phyloP scores from a whole-genome alignment of 2,329 filamentous ascomycete species.

The Zopfia rhizophila region DNA sequence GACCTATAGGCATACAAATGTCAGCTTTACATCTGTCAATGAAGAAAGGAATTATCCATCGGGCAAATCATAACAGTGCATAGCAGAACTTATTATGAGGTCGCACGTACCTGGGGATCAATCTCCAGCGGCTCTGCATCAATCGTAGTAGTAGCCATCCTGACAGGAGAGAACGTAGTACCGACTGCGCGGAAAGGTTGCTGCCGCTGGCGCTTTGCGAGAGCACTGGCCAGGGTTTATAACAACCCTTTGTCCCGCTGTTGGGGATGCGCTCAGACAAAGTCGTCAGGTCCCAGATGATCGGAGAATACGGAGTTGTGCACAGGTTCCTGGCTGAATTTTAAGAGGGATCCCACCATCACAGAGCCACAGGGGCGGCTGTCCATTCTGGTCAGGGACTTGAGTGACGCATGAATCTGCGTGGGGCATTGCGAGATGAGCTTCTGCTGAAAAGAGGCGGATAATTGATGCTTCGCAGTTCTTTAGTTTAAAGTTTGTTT shows the following conservation, averaged over 20 bases:
- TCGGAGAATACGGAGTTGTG: slow-evolving; percentile 5
- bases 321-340: slow-evolving; percentile 10
- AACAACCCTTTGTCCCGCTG: too few relatives aligned
- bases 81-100: background rate
- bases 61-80: background rate
- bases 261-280: too few relatives aligned
- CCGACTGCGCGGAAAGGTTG: background rate
- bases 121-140: slow-evolving; percentile 1
- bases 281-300: too few relatives aligned
- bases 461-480: slow-evolving; percentile 1
- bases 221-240: background rate
- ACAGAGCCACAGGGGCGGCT: slow-evolving; percentile 13
- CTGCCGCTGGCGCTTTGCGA: background rate
- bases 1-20: slow-evolving; percentile 10
- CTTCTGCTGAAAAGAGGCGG: background rate
- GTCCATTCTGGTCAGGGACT: slow-evolving; percentile 8
- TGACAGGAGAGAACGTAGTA: background rate
- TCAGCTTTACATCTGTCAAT: slow-evolving; percentile 5
- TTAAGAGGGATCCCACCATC: slow-evolving; percentile 7
- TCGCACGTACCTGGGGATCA: background rate
- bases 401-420: slow-evolving; percentile 4
- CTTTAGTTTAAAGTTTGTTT: background rate
- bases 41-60: background rate
- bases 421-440: slow-evolving; percentile 2
- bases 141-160: background rate